A percentile compares a stretch with the other conserved stretches of the same genome.
Evolutionary conservation across 202 grass and related monocot species (phyloP).

Genomic region (Musa balbisiana): DNA sequence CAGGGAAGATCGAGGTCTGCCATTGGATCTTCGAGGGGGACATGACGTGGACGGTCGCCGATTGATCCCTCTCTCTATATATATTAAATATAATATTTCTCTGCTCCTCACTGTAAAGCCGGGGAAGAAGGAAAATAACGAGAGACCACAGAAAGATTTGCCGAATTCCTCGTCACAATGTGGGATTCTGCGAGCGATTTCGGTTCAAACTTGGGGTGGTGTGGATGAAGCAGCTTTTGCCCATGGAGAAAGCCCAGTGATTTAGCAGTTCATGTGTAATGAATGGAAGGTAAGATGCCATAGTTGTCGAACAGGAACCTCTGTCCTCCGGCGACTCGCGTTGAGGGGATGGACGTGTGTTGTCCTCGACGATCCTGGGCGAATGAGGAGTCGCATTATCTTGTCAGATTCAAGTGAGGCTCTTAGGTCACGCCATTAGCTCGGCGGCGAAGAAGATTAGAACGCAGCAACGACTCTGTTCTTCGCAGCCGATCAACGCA

Average conservation of each 20-base stretch:
- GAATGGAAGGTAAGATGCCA: neutral
- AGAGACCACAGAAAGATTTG: neutral
- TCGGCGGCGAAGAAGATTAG: neutral
- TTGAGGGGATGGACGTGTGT: neutral
- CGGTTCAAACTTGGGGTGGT: neutral
- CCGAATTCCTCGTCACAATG: neutral
- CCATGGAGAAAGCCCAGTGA: neutral
- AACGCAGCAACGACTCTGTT: neutral
- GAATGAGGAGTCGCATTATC: neutral
- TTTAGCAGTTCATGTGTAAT: no score
- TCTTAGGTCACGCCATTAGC: neutral
- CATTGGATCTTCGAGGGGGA: constrained; percentile 24
- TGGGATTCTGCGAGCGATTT: neutral
- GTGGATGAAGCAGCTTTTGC: neutral
- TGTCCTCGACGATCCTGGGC: neutral
- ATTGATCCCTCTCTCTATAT: neutral
- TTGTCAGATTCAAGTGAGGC: no score
- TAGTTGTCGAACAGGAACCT: neutral
- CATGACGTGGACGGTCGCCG: constrained; percentile 19
- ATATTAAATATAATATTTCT: neutral
- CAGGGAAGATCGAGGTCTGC: constrained; percentile 13
- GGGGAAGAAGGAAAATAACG: neutral
- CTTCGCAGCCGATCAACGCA: neutral
- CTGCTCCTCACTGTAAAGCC: neutral
- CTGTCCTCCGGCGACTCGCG: neutral